phyloP scores from a whole-genome alignment of 257 asterid genomes.

The Ballota nigra region DNA sequence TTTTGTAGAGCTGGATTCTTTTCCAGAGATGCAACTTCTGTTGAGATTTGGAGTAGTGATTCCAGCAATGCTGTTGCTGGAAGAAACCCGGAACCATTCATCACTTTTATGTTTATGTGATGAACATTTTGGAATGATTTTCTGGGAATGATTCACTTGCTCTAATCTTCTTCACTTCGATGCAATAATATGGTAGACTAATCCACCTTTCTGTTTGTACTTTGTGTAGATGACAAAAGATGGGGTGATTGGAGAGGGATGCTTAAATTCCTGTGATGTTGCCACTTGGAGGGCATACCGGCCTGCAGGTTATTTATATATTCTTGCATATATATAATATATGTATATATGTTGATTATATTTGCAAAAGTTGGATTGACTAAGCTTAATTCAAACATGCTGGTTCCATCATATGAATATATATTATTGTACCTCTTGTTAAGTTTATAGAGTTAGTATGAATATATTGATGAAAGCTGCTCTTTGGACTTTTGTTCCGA shows the following conservation, averaged over 20 bases:
- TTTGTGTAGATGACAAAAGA: slow-evolving; percentile 31
- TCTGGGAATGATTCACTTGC: slow-evolving; percentile 7
- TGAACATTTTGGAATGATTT: slow-evolving; percentile 20
- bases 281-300: slow-evolving; percentile 73
- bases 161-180: slow-evolving; percentile 30
- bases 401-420: neutral
- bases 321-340: too few relatives aligned
- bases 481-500: slow-evolving; percentile 20
- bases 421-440: neutral
- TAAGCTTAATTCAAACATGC: slow-evolving; percentile 13
- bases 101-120: slow-evolving; percentile 28
- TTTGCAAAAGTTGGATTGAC: neutral
- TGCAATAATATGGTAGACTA: slow-evolving; percentile 25
- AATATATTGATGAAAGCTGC: slow-evolving; percentile 7
- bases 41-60: slow-evolving; percentile 50
- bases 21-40: slow-evolving; percentile 40
- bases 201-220: slow-evolving; percentile 48
- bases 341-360: neutral
- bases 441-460: neutral
- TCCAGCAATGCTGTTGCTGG: slow-evolving; percentile 55
- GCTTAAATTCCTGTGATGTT: slow-evolving; percentile 38
- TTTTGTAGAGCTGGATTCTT: slow-evolving; percentile 44
- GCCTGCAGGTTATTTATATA: slow-evolving; percentile 36
- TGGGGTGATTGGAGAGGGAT: slow-evolving; percentile 34
- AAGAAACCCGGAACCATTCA: slow-evolving; percentile 60